Conservation (phyloP, 768 basidiomycete genomes). For the Calocybe indica region DNA sequence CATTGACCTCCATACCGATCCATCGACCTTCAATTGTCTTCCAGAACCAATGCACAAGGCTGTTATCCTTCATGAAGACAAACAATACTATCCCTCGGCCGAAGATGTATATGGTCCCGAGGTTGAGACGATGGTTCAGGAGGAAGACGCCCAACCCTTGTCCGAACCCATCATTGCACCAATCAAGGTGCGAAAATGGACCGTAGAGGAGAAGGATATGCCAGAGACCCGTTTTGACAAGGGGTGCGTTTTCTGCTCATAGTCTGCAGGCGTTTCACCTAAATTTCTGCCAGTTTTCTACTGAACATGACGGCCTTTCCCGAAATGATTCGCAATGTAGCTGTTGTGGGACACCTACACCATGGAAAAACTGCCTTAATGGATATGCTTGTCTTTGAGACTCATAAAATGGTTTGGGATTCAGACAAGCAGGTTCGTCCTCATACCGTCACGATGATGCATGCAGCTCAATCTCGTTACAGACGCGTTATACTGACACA, state of each 20-base stretch:
- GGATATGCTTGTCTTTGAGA: constrained; percentile 97
- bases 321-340: constrained; percentile 94
- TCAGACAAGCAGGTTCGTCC: constrained; percentile 76
- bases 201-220: constrained; percentile 91
- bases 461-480: constrained; percentile 2
- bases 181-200: constrained; percentile 92
- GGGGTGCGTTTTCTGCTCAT: constrained; percentile 49
- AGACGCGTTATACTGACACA: constrained; percentile 96
- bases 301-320: constrained; percentile 88
- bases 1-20: constrained; percentile 4
- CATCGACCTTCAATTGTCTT: constrained; percentile 13
- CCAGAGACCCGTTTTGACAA: constrained; percentile 98
- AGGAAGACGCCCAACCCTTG: constrained; percentile 95
- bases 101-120: constrained; percentile 87
- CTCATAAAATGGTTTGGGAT: constrained; percentile 93
- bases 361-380: constrained; percentile 96
- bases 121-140: constrained; percentile 95
- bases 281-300: constrained; percentile 58
- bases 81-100: constrained; percentile 95
- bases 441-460: constrained; percentile 1
- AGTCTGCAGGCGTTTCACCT: constrained; percentile 3
- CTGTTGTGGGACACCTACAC: constrained; percentile 93
- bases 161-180: constrained; percentile 95
- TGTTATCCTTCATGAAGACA: constrained; percentile 92
- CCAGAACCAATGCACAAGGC: constrained; percentile 76